Percentiles rank a stretch among this genome's conserved stretches.
Evolutionary conservation across 169 alveolate genomes (phyloP).

Genomic region (Perkinsus olseni): DNA sequence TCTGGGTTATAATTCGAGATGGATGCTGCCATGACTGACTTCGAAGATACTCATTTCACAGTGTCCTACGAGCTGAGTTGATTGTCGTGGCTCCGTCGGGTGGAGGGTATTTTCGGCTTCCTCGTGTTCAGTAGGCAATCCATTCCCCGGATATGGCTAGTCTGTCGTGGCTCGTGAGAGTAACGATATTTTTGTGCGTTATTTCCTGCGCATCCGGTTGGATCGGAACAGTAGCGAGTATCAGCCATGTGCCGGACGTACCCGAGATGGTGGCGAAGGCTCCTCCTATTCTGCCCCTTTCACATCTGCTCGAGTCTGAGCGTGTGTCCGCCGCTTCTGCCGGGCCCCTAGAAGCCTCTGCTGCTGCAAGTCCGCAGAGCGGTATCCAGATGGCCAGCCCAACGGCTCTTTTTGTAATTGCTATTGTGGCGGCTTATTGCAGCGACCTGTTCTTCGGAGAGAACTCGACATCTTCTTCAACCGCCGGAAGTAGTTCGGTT

Average conservation of each 20-base stretch:
- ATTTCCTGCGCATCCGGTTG: not conserved
- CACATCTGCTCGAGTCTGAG: not conserved
- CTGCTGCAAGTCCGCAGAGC: not conserved
- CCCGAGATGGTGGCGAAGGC: not conserved
- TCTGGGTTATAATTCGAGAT: too few species aligned
- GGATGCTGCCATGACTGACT: too few species aligned
- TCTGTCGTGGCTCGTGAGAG: not conserved
- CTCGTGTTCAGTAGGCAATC: too few species aligned
- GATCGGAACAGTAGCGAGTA: not conserved
- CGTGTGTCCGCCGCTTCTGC: not conserved
- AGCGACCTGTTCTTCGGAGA: not conserved
- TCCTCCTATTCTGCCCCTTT: not conserved
- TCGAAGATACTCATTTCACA: too few species aligned
- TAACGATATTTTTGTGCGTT: not conserved
- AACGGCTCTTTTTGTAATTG: not conserved
- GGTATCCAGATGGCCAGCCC: not conserved
- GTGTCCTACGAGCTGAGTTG: too few species aligned
- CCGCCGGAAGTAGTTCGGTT: not conserved
- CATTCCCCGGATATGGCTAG: not conserved
- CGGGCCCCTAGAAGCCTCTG: not conserved
- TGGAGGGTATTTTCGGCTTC: too few species aligned
- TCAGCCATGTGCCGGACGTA: not conserved
- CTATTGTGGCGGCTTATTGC: not conserved
- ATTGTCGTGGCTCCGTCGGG: too few species aligned
- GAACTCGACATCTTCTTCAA: not conserved